Percentiles rank a stretch among this genome's conserved stretches.
Conservation (phyloP, 768 basidiomycete genomes). For the Serpula lacrymans region DNA sequence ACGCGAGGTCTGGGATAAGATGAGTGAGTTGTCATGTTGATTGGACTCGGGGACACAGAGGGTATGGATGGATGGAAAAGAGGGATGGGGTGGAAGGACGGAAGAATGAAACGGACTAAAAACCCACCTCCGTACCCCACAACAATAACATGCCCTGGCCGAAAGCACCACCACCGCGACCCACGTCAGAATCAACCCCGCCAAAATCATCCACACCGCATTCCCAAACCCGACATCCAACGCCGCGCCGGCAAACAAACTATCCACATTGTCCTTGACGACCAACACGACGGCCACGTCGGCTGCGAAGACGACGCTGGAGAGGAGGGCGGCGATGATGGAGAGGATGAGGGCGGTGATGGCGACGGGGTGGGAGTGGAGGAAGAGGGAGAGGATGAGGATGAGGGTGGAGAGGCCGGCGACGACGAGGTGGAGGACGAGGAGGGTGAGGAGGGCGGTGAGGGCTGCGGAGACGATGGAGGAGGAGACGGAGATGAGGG, state of each 20-base stretch:
- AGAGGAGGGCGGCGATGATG: constrained; percentile 54
- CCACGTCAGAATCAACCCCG: constrained; percentile 55
- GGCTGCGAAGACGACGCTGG: constrained; percentile 51
- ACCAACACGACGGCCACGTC: constrained; percentile 62
- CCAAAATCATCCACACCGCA: constrained; percentile 70
- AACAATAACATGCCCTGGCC: constrained; percentile 63
- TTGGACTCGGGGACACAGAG: no score
- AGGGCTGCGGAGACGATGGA: constrained; percentile 45
- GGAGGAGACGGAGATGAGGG: constrained; percentile 41
- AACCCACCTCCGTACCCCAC: constrained; percentile 52
- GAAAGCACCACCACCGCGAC: constrained; percentile 57
- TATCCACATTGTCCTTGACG: constrained; percentile 41
- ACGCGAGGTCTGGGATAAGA: no score
- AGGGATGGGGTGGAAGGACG: background rate
- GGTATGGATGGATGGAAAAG: no score
- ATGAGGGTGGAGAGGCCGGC: constrained; percentile 57
- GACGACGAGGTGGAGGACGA: constrained; percentile 67
- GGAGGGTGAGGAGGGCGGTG: constrained; percentile 47
- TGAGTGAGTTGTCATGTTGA: no score
- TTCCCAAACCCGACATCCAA: constrained; percentile 59
- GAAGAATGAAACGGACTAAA: background rate
- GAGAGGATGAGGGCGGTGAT: constrained; percentile 58
- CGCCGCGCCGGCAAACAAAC: constrained; percentile 31
- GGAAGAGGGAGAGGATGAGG: constrained; percentile 52
- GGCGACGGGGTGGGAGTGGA: constrained; percentile 50